phyloP scores from a whole-genome alignment of 305 asterid species.

The Solanum hybrid region DNA sequence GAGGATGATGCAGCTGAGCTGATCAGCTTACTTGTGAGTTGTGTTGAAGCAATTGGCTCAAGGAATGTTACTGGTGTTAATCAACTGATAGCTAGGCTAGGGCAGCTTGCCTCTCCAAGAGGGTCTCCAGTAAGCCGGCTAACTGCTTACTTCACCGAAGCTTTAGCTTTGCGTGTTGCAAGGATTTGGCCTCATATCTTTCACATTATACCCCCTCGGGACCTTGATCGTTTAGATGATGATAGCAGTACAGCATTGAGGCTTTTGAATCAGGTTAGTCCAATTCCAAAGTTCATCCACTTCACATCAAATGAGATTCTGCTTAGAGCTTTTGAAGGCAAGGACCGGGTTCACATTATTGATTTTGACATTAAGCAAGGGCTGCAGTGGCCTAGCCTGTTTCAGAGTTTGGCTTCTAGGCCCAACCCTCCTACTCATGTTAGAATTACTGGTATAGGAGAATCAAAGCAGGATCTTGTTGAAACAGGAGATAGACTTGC shows the following conservation, averaged over 20 bases:
- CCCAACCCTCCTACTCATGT: constrained; percentile 66
- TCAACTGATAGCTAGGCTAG: constrained; percentile 66
- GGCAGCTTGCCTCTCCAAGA: constrained; percentile 82
- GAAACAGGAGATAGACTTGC: constrained; percentile 76
- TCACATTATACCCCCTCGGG: constrained; percentile 54
- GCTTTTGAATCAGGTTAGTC: constrained; percentile 65
- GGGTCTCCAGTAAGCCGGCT: constrained; percentile 71
- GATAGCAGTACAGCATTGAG: constrained; percentile 40
- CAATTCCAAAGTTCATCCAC: constrained; percentile 70
- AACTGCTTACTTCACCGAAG: constrained; percentile 81
- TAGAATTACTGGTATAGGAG: constrained; percentile 81
- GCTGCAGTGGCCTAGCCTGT: constrained; percentile 85
- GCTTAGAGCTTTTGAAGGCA: constrained; percentile 71
- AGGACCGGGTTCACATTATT: constrained; percentile 78
- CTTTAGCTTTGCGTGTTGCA: constrained; percentile 53
- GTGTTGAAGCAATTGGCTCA: constrained; percentile 57
- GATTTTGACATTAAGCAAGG: constrained; percentile 94
- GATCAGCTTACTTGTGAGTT: constrained; percentile 59
- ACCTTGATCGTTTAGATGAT: constrained; percentile 52
- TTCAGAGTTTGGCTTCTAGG: constrained; percentile 81
- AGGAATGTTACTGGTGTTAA: constrained; percentile 47
- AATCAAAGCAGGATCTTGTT: constrained; percentile 74
- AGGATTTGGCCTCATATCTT: constrained; percentile 78
- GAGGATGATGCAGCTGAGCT: constrained; percentile 63
- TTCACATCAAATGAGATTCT: constrained; percentile 89